Evolutionary conservation across 1,139 yeast genomes (phyloP).

Genomic region (Sugiyamaella grinbergsii): DNA sequence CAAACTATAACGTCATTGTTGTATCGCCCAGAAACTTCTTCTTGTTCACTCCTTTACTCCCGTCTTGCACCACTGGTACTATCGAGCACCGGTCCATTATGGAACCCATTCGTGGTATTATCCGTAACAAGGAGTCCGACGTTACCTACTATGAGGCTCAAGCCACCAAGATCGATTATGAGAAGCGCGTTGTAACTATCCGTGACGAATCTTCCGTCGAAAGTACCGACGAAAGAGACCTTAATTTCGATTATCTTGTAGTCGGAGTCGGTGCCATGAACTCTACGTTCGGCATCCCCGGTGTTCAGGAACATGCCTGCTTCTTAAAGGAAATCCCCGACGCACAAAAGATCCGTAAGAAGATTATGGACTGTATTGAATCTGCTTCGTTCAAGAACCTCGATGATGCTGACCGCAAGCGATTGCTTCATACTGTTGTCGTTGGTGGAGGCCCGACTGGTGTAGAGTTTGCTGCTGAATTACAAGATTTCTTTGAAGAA

Average conservation of each 20-base stretch:
- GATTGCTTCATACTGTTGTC: slow-evolving; percentile 79
- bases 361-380: slow-evolving; percentile 79
- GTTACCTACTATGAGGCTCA: slow-evolving; percentile 90
- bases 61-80: slow-evolving; percentile 93
- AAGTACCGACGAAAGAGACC: slow-evolving; percentile 29
- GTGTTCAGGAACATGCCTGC: slow-evolving; percentile 83
- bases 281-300: slow-evolving; percentile 90
- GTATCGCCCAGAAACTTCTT: slow-evolving; percentile 95
- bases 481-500: slow-evolving; percentile 91
- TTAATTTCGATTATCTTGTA: slow-evolving; percentile 74
- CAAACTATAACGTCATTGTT: slow-evolving; percentile 82
- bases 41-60: slow-evolving; percentile 89
- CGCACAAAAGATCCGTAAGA: slow-evolving; percentile 72
- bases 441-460: slow-evolving; percentile 99
- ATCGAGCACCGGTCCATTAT: slow-evolving; percentile 87
- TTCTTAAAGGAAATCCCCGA: slow-evolving; percentile 87
- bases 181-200: slow-evolving; percentile 60
- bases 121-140: slow-evolving; percentile 72
- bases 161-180: slow-evolving; percentile 79
- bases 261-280: slow-evolving; percentile 93
- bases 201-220: slow-evolving; percentile 42
- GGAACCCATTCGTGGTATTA: slow-evolving; percentile 78
- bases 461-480: slow-evolving; percentile 93
- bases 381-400: slow-evolving; percentile 76
- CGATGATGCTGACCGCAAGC: slow-evolving; percentile 75